Conservation (phyloP, 495 filamentous ascomycete species). For the Glutinoglossum americanum region DNA sequence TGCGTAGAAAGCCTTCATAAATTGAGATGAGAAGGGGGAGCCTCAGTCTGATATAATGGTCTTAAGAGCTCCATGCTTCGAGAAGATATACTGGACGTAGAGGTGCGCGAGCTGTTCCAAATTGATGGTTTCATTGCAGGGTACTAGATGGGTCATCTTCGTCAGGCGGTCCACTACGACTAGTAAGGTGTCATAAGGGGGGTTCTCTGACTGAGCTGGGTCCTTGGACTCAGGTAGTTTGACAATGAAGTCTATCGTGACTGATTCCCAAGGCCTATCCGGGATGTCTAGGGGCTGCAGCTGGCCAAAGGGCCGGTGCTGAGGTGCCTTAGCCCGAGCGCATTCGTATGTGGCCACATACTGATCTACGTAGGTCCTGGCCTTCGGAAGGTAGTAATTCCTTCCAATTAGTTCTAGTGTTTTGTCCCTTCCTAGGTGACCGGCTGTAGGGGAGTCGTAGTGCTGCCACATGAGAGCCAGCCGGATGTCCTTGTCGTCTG, state of each 20-base stretch:
- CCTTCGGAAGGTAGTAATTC: too few species aligned
- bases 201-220: neutral
- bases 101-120: neutral
- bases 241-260: constrained; percentile 9
- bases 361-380: too few species aligned
- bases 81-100: neutral
- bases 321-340: neutral
- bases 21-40: too few species aligned
- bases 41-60: constrained; percentile 4
- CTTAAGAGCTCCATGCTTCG: neutral
- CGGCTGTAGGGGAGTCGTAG: too few species aligned
- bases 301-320: constrained; percentile 7
- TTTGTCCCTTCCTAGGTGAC: too few species aligned
- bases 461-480: too few species aligned
- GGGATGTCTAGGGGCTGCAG: constrained; percentile 6
- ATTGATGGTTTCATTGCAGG: neutral
- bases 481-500: too few species aligned
- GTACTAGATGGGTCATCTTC: too few species aligned
- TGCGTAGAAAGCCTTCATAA: neutral
- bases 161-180: constrained; percentile 4
- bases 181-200: constrained; percentile 4
- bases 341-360: too few species aligned
- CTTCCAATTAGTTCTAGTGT: too few species aligned
- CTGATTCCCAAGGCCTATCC: constrained; percentile 1
- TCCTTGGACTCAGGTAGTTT: constrained; percentile 1